Base-by-base conservation (phyloP, 495 filamentous ascomycete genomes). In the Neurospora tetraspora region DNA sequence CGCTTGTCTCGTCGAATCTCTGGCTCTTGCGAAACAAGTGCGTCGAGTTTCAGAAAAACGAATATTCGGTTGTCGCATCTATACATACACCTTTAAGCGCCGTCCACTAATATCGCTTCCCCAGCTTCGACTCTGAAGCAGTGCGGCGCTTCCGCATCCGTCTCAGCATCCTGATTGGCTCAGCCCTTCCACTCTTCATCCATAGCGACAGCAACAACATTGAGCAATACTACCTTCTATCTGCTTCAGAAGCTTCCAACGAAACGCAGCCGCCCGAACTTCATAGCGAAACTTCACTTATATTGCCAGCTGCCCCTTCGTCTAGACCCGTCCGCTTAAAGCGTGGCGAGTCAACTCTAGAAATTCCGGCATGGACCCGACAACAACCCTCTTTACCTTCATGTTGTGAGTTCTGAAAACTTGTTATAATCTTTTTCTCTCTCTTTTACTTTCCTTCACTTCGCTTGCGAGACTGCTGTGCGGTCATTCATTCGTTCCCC, bases 301-400 rank as follows among this genome's bases (percentile, higher is more conserved):
- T 79, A 80, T 78, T 73, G 74, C 71, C 34, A 71, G 36, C 39
- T 69, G 74, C 42, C 72, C 47, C 69, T 40, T 27, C 42, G 68
- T 59, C 70, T 37, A 73, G 74, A 74, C 73, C 76, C 69, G 70
- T 69, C 72, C 74, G 73, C 75, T 68, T 70, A 73, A 75, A 71
- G 77, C 74, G 77, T 65, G 53, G 27, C 74, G 74, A 75, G 74
- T 80, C 73, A 23, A 74, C 71, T 61, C 69, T 68, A 43, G 14
- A 70, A 38, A 70, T 42, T 69, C 70, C 78, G 74, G 74, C 78
- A 92, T 92, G 90, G 83, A 87, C 78, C 84, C 83, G 47, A 90
- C 87, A n/a, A 91, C 89, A n/a, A 91, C 90, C 31, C 86, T 93
- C 77, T 89, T 91, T 83, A 91, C 91, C 72, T 92, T 92, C 76